Evolutionary conservation across 2,329 filamentous ascomycete genomes (phyloP).

Genomic region (Fusarium tjaetaba): DNA sequence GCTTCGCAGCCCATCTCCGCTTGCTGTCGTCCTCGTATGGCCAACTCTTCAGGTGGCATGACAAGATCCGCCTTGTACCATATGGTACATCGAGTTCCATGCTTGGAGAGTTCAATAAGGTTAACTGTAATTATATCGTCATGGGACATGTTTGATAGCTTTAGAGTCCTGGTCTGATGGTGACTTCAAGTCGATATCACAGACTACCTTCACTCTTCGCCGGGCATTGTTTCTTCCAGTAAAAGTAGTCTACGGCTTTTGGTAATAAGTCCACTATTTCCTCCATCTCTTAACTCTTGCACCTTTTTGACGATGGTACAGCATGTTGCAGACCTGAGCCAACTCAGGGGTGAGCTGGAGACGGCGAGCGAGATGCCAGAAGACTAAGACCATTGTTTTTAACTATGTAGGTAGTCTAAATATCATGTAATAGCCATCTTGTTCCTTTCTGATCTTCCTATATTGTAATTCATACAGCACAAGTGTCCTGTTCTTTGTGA

Average conservation of each 20-base stretch:
- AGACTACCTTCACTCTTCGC: background rate
- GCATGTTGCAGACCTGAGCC: background rate
- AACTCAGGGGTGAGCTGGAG: background rate
- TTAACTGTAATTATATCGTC: too few species aligned
- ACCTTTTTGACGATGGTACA: background rate
- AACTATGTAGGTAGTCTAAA: background rate
- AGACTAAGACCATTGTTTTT: background rate
- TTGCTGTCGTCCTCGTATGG: background rate
- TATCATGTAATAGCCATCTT: background rate
- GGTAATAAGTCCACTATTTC: background rate
- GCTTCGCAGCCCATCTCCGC: background rate
- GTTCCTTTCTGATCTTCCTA: background rate
- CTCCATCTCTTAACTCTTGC: background rate
- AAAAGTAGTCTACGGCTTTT: background rate
- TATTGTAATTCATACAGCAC: background rate
- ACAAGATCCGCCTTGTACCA: background rate
- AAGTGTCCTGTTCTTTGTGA: background rate
- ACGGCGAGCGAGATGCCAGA: background rate
- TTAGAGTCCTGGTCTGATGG: background rate
- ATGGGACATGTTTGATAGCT: background rate
- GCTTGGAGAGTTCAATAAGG: background rate
- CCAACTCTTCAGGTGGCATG: background rate
- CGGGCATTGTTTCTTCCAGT: background rate
- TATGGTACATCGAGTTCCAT: background rate
- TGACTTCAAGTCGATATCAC: too few species aligned